Evolutionary conservation across 129 eudicot genomes (phyloP), one percentile per base, ranked within the genome.

Genomic region (Ambrosia trifida): DNA sequence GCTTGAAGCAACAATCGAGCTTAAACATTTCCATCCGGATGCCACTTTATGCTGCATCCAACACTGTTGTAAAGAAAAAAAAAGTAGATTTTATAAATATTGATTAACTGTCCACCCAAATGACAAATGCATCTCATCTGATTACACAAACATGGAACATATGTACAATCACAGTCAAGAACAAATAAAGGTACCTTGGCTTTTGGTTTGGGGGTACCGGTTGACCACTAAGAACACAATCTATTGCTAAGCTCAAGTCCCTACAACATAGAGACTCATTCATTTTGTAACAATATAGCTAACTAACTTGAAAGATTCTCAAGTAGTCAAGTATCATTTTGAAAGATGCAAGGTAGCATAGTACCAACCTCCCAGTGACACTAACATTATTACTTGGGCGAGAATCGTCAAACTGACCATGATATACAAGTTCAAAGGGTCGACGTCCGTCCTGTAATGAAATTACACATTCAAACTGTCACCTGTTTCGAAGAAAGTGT

Each of bases 1-100:
- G 69, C 51, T 46, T 14, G 61, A 62, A 58, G 62, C 78, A 59
- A 59, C 81, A 66, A 30, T 45, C 45, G 71, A 61, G 82, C 47
- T 56, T 59, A 79, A 69, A 70, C 66, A 3, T 60, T 67, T 82
- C 82, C 51, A 59, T 79, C 81, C 0, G 96, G 96, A 85, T 85
- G 85, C 96, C 98, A 93, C 77, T 93, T 93, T 80, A 93, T 93
- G 88, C 96, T 87, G 83, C 98, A 93, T 74, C 98, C 98, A 76
- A 93, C 85, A 70, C 98, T 90, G 49, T 19, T 32, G 52, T 45
- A 14, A 50, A 56, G 11, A 46, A 41, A 44, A 57, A 52, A 62
- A 41, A 76, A 51, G 13, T 16, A 30, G 17, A 32, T 10, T n/a
- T 54, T 6, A 13, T 53, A 53, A 74, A 79, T 20, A 73, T 46